phyloP scores from a whole-genome alignment of 345 rosid species.

The Iberis pinnata region DNA sequence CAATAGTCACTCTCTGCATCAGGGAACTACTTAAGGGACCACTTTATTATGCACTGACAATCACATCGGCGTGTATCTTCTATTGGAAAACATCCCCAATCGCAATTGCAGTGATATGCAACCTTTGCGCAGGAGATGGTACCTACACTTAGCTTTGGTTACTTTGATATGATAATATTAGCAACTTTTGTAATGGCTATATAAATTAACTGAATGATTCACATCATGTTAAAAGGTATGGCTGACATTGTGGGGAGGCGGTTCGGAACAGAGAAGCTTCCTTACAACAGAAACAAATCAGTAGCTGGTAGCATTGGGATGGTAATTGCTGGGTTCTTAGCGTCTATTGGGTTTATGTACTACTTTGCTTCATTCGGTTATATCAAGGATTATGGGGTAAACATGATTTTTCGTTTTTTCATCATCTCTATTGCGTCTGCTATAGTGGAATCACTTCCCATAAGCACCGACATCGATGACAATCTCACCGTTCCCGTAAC shows the following conservation, averaged over 20 bases:
- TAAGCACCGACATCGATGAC: slow-evolving; percentile 75
- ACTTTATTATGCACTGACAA: slow-evolving; percentile 55
- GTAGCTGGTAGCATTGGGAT: slow-evolving; percentile 76
- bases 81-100: slow-evolving; percentile 83
- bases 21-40: slow-evolving; percentile 98
- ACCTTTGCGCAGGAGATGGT: slow-evolving; percentile 99
- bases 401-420: slow-evolving; percentile 49
- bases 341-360: slow-evolving; percentile 62
- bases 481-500: slow-evolving; percentile 76
- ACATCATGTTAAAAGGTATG: slow-evolving; percentile 41
- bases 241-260: slow-evolving; percentile 88
- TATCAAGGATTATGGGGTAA: slow-evolving; percentile 39
- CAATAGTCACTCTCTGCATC: slow-evolving; percentile 26
- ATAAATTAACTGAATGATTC: background rate
- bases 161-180: background rate
- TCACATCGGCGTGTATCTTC: slow-evolving; percentile 49
- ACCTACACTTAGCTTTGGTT: slow-evolving; percentile 18
- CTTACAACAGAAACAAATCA: slow-evolving; percentile 77
- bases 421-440: slow-evolving; percentile 63
- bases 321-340: slow-evolving; percentile 61
- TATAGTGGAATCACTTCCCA: slow-evolving; percentile 76
- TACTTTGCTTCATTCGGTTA: slow-evolving; percentile 69
- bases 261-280: slow-evolving; percentile 57
- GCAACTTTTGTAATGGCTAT: background rate
- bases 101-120: slow-evolving; percentile 71